Conservation (phyloP, 495 filamentous ascomycete species). For the Parmelia sp. region DNA sequence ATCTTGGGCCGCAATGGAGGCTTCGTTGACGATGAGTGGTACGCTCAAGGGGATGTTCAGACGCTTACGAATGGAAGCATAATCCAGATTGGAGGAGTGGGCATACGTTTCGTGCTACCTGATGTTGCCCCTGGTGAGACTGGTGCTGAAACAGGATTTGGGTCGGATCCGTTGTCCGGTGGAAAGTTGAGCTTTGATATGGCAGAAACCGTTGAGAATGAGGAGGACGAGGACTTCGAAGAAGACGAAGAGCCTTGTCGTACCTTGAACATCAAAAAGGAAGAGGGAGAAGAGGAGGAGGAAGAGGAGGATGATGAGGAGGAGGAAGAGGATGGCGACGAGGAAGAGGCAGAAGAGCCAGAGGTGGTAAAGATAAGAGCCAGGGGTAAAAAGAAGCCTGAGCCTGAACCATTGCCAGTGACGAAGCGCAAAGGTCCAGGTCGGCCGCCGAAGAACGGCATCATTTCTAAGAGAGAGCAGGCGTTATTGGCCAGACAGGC, state of each 20-base stretch:
- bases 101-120: slow-evolving; percentile 66
- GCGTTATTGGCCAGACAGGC: slow-evolving; percentile 59
- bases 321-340: slow-evolving; percentile 28
- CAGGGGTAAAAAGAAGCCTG: slow-evolving; percentile 28
- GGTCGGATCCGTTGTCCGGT: slow-evolving; percentile 7
- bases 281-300: slow-evolving; percentile 30
- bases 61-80: slow-evolving; percentile 64
- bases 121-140: slow-evolving; percentile 64
- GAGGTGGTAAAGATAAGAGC: slow-evolving; percentile 21
- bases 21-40: slow-evolving; percentile 70
- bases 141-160: slow-evolving; percentile 46
- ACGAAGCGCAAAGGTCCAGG: slow-evolving; percentile 76
- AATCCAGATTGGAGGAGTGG: slow-evolving; percentile 74
- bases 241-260: slow-evolving; percentile 32
- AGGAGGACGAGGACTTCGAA: slow-evolving; percentile 33
- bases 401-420: slow-evolving; percentile 39
- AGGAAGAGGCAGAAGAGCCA: slow-evolving; percentile 32
- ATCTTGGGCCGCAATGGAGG: slow-evolving; percentile 81
- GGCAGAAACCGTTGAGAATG: slow-evolving; percentile 32
- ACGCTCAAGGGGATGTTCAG: slow-evolving; percentile 52
- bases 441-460: slow-evolving; percentile 82
- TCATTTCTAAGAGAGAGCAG: slow-evolving; percentile 83
- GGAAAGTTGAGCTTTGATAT: slow-evolving; percentile 42
- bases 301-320: slow-evolving; percentile 33
- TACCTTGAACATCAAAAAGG: slow-evolving; percentile 20